Evolutionary conservation across 768 basidiomycete genomes (phyloP), one percentile per base, ranked within the genome.

Genomic region (Psilocybe cubensis): DNA sequence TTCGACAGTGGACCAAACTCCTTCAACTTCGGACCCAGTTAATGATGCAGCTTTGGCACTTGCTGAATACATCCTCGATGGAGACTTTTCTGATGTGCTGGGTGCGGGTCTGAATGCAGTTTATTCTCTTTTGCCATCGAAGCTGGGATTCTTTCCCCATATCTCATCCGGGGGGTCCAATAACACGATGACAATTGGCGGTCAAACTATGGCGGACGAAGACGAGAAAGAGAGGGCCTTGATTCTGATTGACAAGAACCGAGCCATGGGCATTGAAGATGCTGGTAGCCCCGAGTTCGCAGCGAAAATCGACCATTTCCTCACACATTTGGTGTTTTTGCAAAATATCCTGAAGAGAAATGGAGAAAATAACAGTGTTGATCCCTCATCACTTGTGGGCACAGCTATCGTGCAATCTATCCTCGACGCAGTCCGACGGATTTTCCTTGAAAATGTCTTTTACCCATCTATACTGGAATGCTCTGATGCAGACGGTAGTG

Each of bases 61-160:
- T 35, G 93, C 93, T 18, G 94, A 96, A 68, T 97, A 94, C 68
- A 92, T 98, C 50, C 82, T 97, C 17, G 93, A 96, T 66, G 93
- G 95, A n/a, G 96, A 98, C 72, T 96, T 97, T 70, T 93, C 94
- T n/a, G 95, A 98, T 61, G 96, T 98, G 10, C 83, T 98, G 44
- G 94, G 89, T 17, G 96, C 96, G 3, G 94, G 95, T 14, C 71
- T 98, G 10, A 89, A 94, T 3, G 96, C 96, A 0, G 91, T 96
- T 1, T 98, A 96, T 68, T 97, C 94, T 2, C 74, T 94, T 2
- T 78, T 98, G 10, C 96, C 96, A 0, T 85, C 87, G 18, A 97
- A 97, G 72, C 80, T 98, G 40, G 86, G 84, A 50, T 84, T 97
- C 58, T 80, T 78, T 49, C 74, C 82, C 5, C 77, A 78, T 2